Percentiles rank a stretch among this genome's conserved stretches.
Conservation (phyloP, 805 yeast genomes). For the Lachancea sp. region DNA sequence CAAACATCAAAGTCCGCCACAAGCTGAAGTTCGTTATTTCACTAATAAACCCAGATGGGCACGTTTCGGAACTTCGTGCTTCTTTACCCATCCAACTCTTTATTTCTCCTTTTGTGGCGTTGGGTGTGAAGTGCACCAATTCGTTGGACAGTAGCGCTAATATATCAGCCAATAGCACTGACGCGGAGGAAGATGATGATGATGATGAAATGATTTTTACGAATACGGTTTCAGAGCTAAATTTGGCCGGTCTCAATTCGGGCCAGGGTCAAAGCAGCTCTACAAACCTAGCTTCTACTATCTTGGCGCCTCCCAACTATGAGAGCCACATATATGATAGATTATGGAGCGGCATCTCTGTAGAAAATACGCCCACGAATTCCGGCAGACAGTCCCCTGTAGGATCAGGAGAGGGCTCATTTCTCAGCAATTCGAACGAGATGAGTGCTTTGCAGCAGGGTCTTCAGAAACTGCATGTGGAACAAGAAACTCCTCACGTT, state of each 20-base stretch:
- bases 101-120: constrained; percentile 75
- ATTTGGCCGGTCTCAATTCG: constrained; percentile 16
- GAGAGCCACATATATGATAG: constrained; percentile 76
- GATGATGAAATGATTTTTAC: constrained; percentile 39
- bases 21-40: constrained; percentile 77
- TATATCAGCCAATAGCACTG: constrained; percentile 15
- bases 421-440: constrained; percentile 23
- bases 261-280: constrained; percentile 1
- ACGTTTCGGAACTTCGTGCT: constrained; percentile 84
- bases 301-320: constrained; percentile 81
- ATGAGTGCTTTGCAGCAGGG: constrained; percentile 30
- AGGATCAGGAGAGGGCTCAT: constrained; percentile 19
- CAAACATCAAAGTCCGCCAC: constrained; percentile 76
- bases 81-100: constrained; percentile 75
- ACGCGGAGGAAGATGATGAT: constrained; percentile 23
- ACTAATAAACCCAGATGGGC: constrained; percentile 83
- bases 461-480: constrained; percentile 16
- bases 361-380: constrained; percentile 30
- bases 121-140: constrained; percentile 32
- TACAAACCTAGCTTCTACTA: constrained; percentile 20
- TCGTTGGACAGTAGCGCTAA: constrained; percentile 13
- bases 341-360: constrained; percentile 56
- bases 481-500: constrained; percentile 12
- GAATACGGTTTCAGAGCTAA: constrained; percentile 30
- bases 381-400: constrained; percentile 32